Evolutionary conservation across 1,284 basidiomycete species (phyloP), one percentile per base, ranked within the genome.

Genomic region (Phylloboletellus chloephorus): DNA sequence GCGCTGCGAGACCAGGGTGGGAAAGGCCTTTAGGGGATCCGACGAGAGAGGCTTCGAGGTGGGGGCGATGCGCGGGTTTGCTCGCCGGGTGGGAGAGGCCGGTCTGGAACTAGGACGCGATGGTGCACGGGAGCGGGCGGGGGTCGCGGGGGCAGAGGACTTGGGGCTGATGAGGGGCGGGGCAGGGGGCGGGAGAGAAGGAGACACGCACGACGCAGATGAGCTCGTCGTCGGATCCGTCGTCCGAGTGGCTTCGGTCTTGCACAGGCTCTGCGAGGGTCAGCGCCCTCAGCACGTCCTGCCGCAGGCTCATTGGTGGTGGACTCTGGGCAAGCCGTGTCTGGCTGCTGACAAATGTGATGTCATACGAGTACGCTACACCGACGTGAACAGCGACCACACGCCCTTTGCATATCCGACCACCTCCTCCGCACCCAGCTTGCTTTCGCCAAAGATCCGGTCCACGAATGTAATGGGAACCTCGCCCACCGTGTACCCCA

Each of bases 401-500:
- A 95, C 87, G 3, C 91, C 91, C 63, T 87, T 88, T 5, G 78
- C 82, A 57, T 94, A 95, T n/a, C 78, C 79, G 4, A 94, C 85
- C 51, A 95, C 75, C 67, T 95, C 91, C 57, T 85, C 82, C 22
- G 88, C 86, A 15, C 87, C 87, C 25, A 95, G 71, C 66, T 95
- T 95, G 61, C 86, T 90, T 65, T 94, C 90, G 3, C 91, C 91
- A 61, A 86, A 94, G 52, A 95, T 82, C 26, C 91, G 77, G 66
- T 95, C 91, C 23, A 92, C 90, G 59, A 95, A 95, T 1, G 89
- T 94, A 54, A 95, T 95, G 0, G 91, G 91, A 32, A 94, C 78
- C 62, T 95, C 91, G 9, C 88, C 91, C 1, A 95, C 79, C 5
- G 74, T 77, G 65, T 90, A 94, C 6, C 88, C 89, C 37, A 87